These are phyloP conservation scores for Chlamydomonas incerta DNA, from an alignment of 139 green algal species.

Conservation along the genomic window DNA sequence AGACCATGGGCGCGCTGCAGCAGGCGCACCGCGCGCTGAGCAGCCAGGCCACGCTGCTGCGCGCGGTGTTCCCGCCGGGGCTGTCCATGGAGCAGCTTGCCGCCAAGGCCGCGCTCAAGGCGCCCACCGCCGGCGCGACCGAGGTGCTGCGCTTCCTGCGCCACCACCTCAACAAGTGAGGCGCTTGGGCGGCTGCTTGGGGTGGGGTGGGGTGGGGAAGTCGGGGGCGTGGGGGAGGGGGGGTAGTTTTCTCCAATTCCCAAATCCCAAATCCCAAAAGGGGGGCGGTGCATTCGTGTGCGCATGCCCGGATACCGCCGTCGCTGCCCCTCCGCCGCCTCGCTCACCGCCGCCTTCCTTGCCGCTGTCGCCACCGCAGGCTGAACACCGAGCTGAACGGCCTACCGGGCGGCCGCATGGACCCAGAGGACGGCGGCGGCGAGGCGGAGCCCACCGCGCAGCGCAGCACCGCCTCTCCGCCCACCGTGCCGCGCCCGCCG, in stretches of 20 bases:
- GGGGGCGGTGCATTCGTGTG: too few relatives aligned
- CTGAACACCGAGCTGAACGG: conserved; percentile 14
- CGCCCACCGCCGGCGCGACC: conserved; percentile 7
- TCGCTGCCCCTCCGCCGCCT: too few relatives aligned
- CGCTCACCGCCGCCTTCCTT: too few relatives aligned
- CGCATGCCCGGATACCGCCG: too few relatives aligned
- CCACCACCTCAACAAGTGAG: conserved; percentile 41
- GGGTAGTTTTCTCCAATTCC: too few relatives aligned
- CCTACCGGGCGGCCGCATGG: conserved; percentile 3
- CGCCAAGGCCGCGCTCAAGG: not conserved
- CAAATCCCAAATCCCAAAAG: too few relatives aligned
- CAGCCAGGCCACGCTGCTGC: conserved; percentile 47
- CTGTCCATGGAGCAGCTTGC: conserved; percentile 42
- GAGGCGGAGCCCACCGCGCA: not conserved
- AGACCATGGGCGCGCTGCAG: conserved; percentile 43
- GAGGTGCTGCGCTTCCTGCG: conserved; percentile 46
- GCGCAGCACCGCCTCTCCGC: not conserved
- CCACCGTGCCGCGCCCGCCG: not conserved
- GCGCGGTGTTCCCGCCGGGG: conserved; percentile 35
- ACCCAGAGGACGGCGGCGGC: not conserved
- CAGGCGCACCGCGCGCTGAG: conserved; percentile 36
- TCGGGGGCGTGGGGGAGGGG: not conserved
- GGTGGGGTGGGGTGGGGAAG: not conserved
- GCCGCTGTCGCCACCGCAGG: not conserved
- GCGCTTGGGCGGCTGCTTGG: too few relatives aligned